Evolutionary conservation across 306 rosid species (phyloP), one percentile per base, ranked within the genome.

Genomic region (Gynostemma pentaphyllum): DNA sequence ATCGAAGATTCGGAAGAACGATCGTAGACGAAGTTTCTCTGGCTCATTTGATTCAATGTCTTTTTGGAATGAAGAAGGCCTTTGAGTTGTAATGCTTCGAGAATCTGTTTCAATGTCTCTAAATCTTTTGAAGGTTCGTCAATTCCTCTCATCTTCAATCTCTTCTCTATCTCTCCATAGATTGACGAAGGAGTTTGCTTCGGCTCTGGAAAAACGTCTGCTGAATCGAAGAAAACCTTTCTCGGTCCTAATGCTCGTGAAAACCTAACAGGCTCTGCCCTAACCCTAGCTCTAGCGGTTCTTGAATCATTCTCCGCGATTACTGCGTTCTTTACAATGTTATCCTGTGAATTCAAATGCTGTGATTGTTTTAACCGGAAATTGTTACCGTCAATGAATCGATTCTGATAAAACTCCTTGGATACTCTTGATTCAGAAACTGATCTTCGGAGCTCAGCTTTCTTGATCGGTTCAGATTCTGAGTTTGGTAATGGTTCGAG

Each of bases 51-150:
- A 5, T 18, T 23, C 5, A 45, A 42, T 2, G 74, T 27, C n/a
- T 78, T 87, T 57, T 61, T 75, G 9, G 95, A 81, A 77, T 80
- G 99, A 8, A 92, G 79, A 24, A 88, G 95, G 0, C 96, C 99
- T 61, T 88, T 92, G 28, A 92, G 95, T 77, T 88, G 99, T 66
- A 86, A 68, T 30, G 96, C 95, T 21, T 92, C 95, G 5, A 92
- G 75, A 72, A 86, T 84, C 27, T 88, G 90, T 70, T 84, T 92
- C 42, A 80, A 72, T 7, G 95, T 86, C 50, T 88, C 90, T 45
- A 81, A 79, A 79, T 92, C 94, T 51, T 79, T 77, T 1, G 87
- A 76, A 2, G 94, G 85, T 23, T 86, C 90, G 10, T 86, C 85
- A 16, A 88, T 88, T 19, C 95, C 96, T 68, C 88, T 78, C 87